Base-by-base conservation (phyloP, 805 yeast species). In the Schizosaccharomyces cryophilus region DNA sequence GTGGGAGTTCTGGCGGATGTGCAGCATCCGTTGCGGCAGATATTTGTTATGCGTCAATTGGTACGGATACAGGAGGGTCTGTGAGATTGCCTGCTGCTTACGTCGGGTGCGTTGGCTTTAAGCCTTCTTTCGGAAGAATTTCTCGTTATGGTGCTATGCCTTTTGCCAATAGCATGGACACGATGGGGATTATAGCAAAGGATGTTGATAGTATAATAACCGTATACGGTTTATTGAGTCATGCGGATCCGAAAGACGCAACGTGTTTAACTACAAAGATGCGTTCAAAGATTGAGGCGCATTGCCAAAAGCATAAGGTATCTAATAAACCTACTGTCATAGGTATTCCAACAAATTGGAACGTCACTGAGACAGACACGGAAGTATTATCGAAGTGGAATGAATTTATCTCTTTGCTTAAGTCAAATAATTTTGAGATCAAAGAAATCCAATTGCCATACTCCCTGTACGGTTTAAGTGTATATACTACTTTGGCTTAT, bases 41-140 rank as follows among this genome's bases (percentile, higher is more conserved):
- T 1, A 67, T 81, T 64, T 83, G 81, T 42, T 87, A 84, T 68
- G 81, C 85, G 35, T 63, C 61, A 35, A 21, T 59, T 24, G 99
- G 98, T 0, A 85, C 97, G 0, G 99, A 93, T 67, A 93, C 99
- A 0, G 99, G 99, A 4, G 99, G 99, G 0, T 87, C 96, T 0
- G 87, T 93, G 0, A 76, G 99, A 63, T 73, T 87, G 24, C 99
- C 99, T 0, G 94, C 95, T 1, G 83, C 95, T 21, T 87, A 84
- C 69, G 83, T 90, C 65, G 86, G 89, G 1, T 77, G 84, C 0
- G 73, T 80, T 38, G 98, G 98, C 1, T 87, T 87, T 73, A 93
- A 93, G 70, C 98, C 98, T 0, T 77, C 93, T 0, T 93, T 93
- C 69, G 98, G 98, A 0, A 75, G 95, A 47, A 73, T 93, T 1